phyloP scores from a whole-genome alignment of 2,329 filamentous ascomycete genomes.

The Chaetomium strumarium region DNA sequence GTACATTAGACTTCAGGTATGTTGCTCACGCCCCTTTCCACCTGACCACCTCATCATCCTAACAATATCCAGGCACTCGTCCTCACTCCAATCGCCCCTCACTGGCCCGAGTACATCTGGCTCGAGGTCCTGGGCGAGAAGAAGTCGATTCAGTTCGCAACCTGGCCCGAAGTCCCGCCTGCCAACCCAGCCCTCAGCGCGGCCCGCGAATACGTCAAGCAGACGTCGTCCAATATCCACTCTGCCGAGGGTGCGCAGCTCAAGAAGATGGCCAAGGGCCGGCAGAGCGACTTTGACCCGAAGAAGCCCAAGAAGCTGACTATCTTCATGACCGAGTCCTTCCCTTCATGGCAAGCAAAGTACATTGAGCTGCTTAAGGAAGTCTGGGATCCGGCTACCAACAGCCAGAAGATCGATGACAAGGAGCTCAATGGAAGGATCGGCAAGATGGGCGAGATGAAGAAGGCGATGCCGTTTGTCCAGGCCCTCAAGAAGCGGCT shows the following conservation, averaged over 20 bases:
- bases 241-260: constrained; percentile 75
- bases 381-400: constrained; percentile 56
- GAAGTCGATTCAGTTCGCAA: constrained; percentile 70
- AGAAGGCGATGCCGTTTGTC: constrained; percentile 97
- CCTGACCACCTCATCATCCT: too few relatives aligned
- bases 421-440: constrained; percentile 75
- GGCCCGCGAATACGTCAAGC: constrained; percentile 62
- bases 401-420: constrained; percentile 61
- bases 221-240: constrained; percentile 72
- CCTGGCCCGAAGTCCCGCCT: constrained; percentile 64
- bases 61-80: constrained; percentile 38
- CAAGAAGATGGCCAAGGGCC: constrained; percentile 92
- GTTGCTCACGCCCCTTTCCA: too few relatives aligned
- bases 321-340: constrained; percentile 73
- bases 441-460: constrained; percentile 80
- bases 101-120: constrained; percentile 95
- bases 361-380: constrained; percentile 76
- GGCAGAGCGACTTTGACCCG: constrained; percentile 76
- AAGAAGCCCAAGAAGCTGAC: constrained; percentile 88
- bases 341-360: constrained; percentile 86
- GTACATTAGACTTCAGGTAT: constrained; percentile 64
- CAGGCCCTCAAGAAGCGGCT: constrained; percentile 81
- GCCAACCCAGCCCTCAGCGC: constrained; percentile 65
- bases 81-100: constrained; percentile 77
- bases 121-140: constrained; percentile 78